Conservation (phyloP, 2,329 filamentous ascomycete species). For the Didymella segeticola region DNA sequence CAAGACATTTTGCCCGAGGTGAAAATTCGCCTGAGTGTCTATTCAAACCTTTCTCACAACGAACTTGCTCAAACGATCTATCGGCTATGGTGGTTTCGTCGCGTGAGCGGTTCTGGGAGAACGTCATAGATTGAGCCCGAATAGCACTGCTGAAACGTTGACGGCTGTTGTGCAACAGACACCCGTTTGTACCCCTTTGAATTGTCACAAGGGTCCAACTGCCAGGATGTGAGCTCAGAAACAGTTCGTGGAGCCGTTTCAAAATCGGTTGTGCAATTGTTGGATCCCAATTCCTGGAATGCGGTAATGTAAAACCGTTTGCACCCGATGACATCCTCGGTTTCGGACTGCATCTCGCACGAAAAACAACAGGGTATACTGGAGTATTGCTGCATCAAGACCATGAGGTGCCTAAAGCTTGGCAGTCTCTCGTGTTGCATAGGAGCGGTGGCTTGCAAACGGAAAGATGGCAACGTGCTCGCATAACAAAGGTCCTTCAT, state of each 20-base stretch:
- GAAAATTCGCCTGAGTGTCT: not conserved
- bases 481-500: slow-evolving; percentile 8
- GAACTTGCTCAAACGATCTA: not conserved
- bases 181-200: not conserved
- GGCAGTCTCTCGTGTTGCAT: slow-evolving; percentile 5
- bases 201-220: slow-evolving; percentile 5
- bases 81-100: not conserved
- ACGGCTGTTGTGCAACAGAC: slow-evolving; percentile 8
- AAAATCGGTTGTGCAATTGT: slow-evolving; percentile 8
- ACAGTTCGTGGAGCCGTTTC: slow-evolving; percentile 14
- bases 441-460: slow-evolving; percentile 3
- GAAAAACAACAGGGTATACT: slow-evolving; percentile 1
- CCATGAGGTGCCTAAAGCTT: slow-evolving; percentile 6
- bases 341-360: slow-evolving; percentile 1
- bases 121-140: not conserved
- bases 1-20: too few species aligned
- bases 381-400: not conserved
- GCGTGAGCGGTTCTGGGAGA: not conserved
- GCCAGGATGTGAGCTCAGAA: slow-evolving; percentile 4
- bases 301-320: slow-evolving; percentile 3
- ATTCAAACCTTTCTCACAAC: not conserved
- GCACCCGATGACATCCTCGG: slow-evolving; percentile 8
- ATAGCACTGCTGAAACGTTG: slow-evolving; percentile 2
- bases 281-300: slow-evolving; percentile 10
- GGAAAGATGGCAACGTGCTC: not conserved